Conservation (phyloP, 2,329 filamentous ascomycete genomes). For the Plenodomus lindquistii region DNA sequence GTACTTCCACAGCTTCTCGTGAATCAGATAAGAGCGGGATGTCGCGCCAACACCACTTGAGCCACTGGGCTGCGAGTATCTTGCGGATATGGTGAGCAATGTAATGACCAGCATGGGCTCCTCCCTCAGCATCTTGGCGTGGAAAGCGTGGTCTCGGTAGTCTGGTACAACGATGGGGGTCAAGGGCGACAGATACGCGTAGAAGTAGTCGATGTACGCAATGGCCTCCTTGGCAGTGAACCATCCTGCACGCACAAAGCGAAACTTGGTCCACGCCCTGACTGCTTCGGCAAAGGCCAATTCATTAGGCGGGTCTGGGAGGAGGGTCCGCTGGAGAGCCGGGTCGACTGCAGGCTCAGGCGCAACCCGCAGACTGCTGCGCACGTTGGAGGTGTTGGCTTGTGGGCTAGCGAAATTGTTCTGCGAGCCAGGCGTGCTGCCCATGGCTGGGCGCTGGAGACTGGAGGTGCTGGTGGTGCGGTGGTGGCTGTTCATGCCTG, state of each 20-base stretch:
- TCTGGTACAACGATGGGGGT: constrained; percentile 93
- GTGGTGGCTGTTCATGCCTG: constrained; percentile 54
- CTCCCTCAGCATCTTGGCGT: constrained; percentile 78
- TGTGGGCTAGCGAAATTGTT: constrained; percentile 41
- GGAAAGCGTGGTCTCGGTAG: constrained; percentile 79
- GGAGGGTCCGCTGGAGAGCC: constrained; percentile 28
- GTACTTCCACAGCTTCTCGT: constrained; percentile 94
- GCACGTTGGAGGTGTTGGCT: constrained; percentile 24
- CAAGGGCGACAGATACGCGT: constrained; percentile 84
- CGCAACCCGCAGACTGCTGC: constrained; percentile 26
- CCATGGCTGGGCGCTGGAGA: constrained; percentile 39
- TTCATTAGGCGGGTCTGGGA: constrained; percentile 40
- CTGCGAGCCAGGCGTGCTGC: constrained; percentile 43
- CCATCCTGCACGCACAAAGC: constrained; percentile 96
- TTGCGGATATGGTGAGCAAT: constrained; percentile 85
- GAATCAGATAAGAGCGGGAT: constrained; percentile 86
- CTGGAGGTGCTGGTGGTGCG: constrained; percentile 52
- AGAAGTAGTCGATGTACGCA: constrained; percentile 94
- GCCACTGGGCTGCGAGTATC: constrained; percentile 79
- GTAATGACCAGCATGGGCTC: constrained; percentile 94
- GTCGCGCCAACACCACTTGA: constrained; percentile 67
- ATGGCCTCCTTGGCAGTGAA: constrained; percentile 93
- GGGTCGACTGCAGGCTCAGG: constrained; percentile 38
- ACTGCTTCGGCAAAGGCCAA: constrained; percentile 65
- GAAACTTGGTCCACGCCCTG: constrained; percentile 86